phyloP scores from a whole-genome alignment of 1,284 basidiomycete genomes.

The Schizophyllum commune region DNA sequence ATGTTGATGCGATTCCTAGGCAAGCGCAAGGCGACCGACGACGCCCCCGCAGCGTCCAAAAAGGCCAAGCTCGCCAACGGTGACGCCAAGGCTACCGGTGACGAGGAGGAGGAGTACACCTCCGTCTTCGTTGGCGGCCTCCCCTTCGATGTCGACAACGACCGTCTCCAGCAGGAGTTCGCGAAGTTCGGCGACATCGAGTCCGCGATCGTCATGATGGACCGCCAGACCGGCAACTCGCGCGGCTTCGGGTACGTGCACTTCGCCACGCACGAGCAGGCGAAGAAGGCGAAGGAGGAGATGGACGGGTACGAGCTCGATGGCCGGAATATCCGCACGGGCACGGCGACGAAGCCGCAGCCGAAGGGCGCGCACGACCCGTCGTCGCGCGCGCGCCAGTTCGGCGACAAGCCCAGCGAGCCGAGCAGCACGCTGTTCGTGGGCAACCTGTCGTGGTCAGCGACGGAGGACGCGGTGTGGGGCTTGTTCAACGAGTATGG shows the following conservation, averaged over 20 bases:
- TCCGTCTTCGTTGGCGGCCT: slow-evolving; percentile 91
- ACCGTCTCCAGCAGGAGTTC: slow-evolving; percentile 92
- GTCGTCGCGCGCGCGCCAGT: slow-evolving; percentile 56
- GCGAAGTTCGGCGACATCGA: slow-evolving; percentile 83
- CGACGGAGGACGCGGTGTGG: slow-evolving; percentile 86
- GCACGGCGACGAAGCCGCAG: slow-evolving; percentile 43
- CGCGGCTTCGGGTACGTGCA: slow-evolving; percentile 95
- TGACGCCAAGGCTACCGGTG: slow-evolving; percentile 35
- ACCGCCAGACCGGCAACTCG: slow-evolving; percentile 82
- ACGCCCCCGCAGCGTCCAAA: slow-evolving; percentile 58
- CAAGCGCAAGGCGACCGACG: slow-evolving; percentile 85
- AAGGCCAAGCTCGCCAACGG: slow-evolving; percentile 73
- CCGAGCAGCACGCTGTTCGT: slow-evolving; percentile 83
- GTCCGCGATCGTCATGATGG: slow-evolving; percentile 84
- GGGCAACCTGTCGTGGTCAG: slow-evolving; percentile 82
- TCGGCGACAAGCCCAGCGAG: slow-evolving; percentile 64
- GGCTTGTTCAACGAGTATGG: slow-evolving; percentile 89
- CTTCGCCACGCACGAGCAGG: slow-evolving; percentile 72
- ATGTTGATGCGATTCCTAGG: slow-evolving; percentile 24
- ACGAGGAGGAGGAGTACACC: slow-evolving; percentile 45
- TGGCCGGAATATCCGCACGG: slow-evolving; percentile 76
- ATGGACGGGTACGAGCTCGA: slow-evolving; percentile 86
- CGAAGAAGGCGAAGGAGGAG: slow-evolving; percentile 65
- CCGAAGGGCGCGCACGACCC: slow-evolving; percentile 35
- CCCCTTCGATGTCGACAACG: slow-evolving; percentile 97